Evolutionary conservation across 2,329 filamentous ascomycete species (phyloP).

Genomic region (Colletotrichum spinosum): DNA sequence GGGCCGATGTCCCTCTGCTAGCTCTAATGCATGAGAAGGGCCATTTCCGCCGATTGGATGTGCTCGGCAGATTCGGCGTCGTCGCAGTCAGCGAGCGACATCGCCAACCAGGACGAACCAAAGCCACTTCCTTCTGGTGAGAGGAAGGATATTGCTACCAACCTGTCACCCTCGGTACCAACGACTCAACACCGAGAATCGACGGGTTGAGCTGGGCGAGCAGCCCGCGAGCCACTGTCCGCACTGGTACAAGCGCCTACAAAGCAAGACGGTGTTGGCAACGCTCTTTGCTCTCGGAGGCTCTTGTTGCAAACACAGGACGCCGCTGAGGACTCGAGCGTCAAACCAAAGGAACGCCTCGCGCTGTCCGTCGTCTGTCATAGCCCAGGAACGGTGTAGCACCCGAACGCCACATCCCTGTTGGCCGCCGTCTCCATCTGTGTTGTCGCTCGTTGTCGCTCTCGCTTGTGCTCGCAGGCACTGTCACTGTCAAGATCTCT

Average conservation of each 20-base stretch:
- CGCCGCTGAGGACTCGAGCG: neutral
- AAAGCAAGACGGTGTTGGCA: no score
- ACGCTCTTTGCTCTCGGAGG: no score
- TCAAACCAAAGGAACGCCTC: constrained; percentile 13
- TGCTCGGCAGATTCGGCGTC: constrained; percentile 22
- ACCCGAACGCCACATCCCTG: constrained; percentile 28
- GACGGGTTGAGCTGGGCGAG: no score
- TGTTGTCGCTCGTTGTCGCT: constrained; percentile 8
- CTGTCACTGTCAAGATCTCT: constrained; percentile 12
- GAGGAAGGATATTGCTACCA: constrained; percentile 21
- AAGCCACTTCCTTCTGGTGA: neutral
- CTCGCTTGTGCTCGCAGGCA: constrained; percentile 17
- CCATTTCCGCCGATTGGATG: constrained; percentile 21
- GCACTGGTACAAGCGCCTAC: no score
- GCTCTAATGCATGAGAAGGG: constrained; percentile 14
- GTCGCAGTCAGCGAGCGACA: neutral
- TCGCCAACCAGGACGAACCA: neutral
- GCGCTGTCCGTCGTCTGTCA: constrained; percentile 18
- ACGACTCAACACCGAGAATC: no score
- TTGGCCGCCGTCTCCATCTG: neutral
- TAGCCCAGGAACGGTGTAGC: constrained; percentile 25
- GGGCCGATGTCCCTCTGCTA: constrained; percentile 28
- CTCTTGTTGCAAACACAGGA: no score
- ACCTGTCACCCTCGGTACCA: neutral
- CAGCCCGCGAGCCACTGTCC: no score